phyloP scores from a whole-genome alignment of 768 basidiomycete species.

The Leccinum aurantiacum region DNA sequence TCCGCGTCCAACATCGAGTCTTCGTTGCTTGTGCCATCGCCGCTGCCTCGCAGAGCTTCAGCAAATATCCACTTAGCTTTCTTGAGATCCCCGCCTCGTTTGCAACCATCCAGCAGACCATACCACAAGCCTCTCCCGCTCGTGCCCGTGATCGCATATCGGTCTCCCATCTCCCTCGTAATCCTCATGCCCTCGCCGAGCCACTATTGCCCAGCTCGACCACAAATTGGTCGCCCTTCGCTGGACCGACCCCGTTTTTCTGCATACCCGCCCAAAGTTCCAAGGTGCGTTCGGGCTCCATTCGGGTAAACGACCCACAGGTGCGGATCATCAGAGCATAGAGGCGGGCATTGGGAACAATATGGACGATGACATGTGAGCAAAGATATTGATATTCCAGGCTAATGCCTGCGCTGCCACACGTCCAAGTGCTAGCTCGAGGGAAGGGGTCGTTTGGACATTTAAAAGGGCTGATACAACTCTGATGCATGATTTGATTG shows the following conservation, averaged over 20 bases:
- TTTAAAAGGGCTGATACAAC: constrained; percentile 56
- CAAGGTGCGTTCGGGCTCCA: constrained; percentile 87
- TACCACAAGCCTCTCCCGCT: constrained; percentile 63
- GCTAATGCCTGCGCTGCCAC: constrained; percentile 69
- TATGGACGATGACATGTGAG: constrained; percentile 94
- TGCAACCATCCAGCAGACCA: constrained; percentile 85
- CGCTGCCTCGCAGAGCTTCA: constrained; percentile 51
- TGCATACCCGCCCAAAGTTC: constrained; percentile 96
- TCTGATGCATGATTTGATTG: constrained; percentile 72
- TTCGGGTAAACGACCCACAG: constrained; percentile 60
- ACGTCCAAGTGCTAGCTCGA: constrained; percentile 27
- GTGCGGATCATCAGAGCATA: constrained; percentile 88
- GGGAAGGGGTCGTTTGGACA: constrained; percentile 35
- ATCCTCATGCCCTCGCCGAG: constrained; percentile 83
- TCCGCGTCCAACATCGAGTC: constrained; percentile 55
- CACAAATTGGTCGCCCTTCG: constrained; percentile 65
- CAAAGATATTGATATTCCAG: constrained; percentile 77
- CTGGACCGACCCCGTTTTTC: constrained; percentile 63
- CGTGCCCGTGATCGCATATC: constrained; percentile 40
- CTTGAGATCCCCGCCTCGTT: constrained; percentile 78
- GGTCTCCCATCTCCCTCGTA: constrained; percentile 83
- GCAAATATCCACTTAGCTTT: constrained; percentile 89
- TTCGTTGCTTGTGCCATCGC: constrained; percentile 21
- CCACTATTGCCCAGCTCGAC: constrained; percentile 62
- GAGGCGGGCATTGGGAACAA: constrained; percentile 65